These are phyloP conservation scores for Mycogone perniciosa DNA, from an alignment of 2,329 filamentous ascomycete species.

Conservation along the genomic window DNA sequence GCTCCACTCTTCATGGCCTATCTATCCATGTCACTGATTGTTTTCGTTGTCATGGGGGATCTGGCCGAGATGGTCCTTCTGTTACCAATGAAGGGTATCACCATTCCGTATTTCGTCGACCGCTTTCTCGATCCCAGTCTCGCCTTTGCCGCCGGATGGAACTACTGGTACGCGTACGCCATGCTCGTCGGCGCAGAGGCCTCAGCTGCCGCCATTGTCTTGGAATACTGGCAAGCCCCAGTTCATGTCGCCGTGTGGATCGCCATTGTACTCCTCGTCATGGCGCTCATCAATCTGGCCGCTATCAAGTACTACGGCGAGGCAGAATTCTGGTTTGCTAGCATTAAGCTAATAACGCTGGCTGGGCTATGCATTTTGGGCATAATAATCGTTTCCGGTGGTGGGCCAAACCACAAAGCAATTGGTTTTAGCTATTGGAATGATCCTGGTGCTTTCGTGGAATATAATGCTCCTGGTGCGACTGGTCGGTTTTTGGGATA, in stretches of 20 bases:
- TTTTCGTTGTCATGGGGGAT: slow-evolving; percentile 49
- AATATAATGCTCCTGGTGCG: slow-evolving; percentile 38
- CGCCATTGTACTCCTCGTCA: slow-evolving; percentile 48
- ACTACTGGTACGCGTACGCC: slow-evolving; percentile 57
- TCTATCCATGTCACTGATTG: slow-evolving; percentile 46
- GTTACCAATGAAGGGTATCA: slow-evolving; percentile 50
- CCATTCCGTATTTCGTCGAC: slow-evolving; percentile 49
- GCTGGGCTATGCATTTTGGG: slow-evolving; percentile 51
- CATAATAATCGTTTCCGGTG: slow-evolving; percentile 51
- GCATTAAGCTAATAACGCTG: slow-evolving; percentile 54
- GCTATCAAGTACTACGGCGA: slow-evolving; percentile 51
- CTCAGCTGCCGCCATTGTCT: slow-evolving; percentile 50
- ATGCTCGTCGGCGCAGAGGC: slow-evolving; percentile 54
- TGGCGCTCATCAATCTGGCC: slow-evolving; percentile 50
- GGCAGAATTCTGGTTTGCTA: slow-evolving; percentile 56
- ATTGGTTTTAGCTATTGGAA: slow-evolving; percentile 39
- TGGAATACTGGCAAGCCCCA: slow-evolving; percentile 53
- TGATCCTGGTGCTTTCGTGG: slow-evolving; percentile 38
- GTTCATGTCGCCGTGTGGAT: slow-evolving; percentile 54
- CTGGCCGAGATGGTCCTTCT: slow-evolving; percentile 51
- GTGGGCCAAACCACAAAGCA: slow-evolving; percentile 43
- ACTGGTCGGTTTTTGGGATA: slow-evolving; percentile 53
- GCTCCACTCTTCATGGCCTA: slow-evolving; percentile 67
- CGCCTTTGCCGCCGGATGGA: slow-evolving; percentile 53
- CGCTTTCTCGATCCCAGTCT: slow-evolving; percentile 51